phyloP scores from a whole-genome alignment of 2,329 filamentous ascomycete genomes.

The Xylaria sp. region DNA sequence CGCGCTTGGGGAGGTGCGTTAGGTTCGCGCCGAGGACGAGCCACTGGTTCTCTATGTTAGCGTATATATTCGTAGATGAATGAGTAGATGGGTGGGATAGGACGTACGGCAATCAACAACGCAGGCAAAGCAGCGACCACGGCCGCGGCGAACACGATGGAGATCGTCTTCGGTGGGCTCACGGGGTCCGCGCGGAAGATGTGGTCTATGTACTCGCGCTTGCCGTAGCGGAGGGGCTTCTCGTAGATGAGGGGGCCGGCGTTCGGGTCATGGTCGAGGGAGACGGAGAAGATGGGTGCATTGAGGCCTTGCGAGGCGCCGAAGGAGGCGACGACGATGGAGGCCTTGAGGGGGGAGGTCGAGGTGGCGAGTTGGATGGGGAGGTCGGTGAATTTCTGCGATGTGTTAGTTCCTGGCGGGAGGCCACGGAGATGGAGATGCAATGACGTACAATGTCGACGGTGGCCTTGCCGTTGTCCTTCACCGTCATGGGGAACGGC shows the following conservation, averaged over 20 bases:
- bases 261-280: constrained; percentile 58
- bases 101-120: constrained; percentile 63
- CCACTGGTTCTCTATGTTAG: constrained; percentile 54
- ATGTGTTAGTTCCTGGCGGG: background rate
- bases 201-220: constrained; percentile 81
- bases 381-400: constrained; percentile 80
- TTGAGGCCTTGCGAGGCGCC: constrained; percentile 65
- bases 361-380: constrained; percentile 73
- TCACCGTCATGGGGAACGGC: constrained; percentile 76
- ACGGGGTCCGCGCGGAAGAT: constrained; percentile 75
- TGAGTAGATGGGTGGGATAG: background rate
- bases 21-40: constrained; percentile 75
- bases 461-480: constrained; percentile 80
- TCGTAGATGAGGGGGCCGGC: constrained; percentile 56
- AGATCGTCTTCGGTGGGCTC: constrained; percentile 76
- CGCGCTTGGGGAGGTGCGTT: constrained; percentile 63
- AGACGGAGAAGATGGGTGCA: constrained; percentile 66
- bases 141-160: constrained; percentile 67
- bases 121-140: constrained; percentile 69
- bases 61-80: background rate
- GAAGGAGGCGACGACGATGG: constrained; percentile 80
- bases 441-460: constrained; percentile 67
- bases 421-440: background rate
- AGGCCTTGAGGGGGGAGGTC: constrained; percentile 66
- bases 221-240: constrained; percentile 74